phyloP scores from a whole-genome alignment of 2,329 filamentous ascomycete genomes.

The Colletotrichum paranaense region DNA sequence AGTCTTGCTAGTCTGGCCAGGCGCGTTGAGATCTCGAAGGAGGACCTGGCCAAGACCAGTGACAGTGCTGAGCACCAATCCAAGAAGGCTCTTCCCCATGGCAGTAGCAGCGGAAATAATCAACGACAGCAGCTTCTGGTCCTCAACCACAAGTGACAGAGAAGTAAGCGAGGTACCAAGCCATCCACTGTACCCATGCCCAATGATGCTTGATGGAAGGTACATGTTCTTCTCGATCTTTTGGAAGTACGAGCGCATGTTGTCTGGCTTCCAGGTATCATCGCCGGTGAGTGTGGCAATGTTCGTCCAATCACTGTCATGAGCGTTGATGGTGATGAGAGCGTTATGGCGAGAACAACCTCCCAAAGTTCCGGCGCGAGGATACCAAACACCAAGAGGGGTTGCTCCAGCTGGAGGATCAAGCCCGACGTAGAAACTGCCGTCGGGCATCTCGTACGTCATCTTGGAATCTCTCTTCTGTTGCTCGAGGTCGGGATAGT shows the following conservation, averaged over 20 bases:
- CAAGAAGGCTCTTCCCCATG: constrained; percentile 40
- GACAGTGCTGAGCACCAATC: constrained; percentile 37
- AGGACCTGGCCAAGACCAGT: constrained; percentile 41
- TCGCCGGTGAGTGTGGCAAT: constrained; percentile 70
- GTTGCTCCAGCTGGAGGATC: constrained; percentile 38
- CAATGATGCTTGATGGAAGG: constrained; percentile 47
- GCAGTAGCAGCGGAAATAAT: constrained; percentile 42
- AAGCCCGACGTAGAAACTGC: constrained; percentile 44
- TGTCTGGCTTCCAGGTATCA: constrained; percentile 64
- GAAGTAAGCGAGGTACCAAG: constrained; percentile 41
- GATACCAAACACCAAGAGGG: constrained; percentile 49
- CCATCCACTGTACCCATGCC: constrained; percentile 67
- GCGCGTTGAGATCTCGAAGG: constrained; percentile 41
- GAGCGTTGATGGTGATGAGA: constrained; percentile 67
- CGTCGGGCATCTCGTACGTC: constrained; percentile 49
- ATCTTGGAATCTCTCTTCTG: constrained; percentile 64
- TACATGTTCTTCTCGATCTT: constrained; percentile 68
- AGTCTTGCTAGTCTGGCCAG: constrained; percentile 1
- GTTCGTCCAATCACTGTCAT: constrained; percentile 68
- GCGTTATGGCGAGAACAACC: constrained; percentile 70
- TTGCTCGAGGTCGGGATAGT: constrained; percentile 61
- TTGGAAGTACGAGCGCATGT: constrained; percentile 70
- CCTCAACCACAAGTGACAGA: constrained; percentile 22
- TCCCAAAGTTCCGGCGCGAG: constrained; percentile 56
- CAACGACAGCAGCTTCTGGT: constrained; percentile 35